phyloP scores from a whole-genome alignment of 305 asterid genomes.

The Fraxinus paxiana region DNA sequence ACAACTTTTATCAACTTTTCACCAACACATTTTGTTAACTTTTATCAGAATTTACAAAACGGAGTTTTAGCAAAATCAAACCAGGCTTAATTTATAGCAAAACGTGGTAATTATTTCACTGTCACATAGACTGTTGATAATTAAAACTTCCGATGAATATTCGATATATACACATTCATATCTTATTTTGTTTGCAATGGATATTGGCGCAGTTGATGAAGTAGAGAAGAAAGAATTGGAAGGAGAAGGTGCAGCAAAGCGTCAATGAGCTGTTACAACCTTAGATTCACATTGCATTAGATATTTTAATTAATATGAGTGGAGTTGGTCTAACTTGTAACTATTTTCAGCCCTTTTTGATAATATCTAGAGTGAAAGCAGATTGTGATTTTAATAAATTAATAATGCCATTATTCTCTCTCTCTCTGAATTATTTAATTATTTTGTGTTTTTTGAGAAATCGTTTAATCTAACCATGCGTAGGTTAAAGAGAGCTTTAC shows the following conservation, averaged over 20 bases:
- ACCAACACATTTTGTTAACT: too few species aligned
- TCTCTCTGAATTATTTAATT: neutral
- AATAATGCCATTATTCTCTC: neutral
- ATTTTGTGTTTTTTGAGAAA: neutral
- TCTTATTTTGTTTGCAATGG: slow-evolving; percentile 18
- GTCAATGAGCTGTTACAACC: neutral
- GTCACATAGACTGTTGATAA: too few species aligned
- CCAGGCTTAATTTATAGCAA: neutral
- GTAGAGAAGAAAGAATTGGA: neutral
- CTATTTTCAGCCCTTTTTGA: neutral
- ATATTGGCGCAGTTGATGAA: neutral
- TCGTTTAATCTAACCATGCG: neutral
- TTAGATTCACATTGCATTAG: neutral
- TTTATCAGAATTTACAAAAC: neutral
- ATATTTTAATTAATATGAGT: neutral
- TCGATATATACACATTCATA: neutral
- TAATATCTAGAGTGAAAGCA: neutral
- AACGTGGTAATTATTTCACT: neutral
- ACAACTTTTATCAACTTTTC: too few species aligned
- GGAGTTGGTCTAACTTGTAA: neutral
- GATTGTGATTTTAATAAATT: neutral
- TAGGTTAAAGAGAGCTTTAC: neutral
- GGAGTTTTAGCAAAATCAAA: neutral
- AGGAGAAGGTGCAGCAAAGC: neutral
- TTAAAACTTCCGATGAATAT: neutral